Percentiles rank a stretch among this genome's conserved stretches.
Evolutionary conservation across 2,329 filamentous ascomycete species (phyloP).

Genomic region (Botrytis sinoallii): DNA sequence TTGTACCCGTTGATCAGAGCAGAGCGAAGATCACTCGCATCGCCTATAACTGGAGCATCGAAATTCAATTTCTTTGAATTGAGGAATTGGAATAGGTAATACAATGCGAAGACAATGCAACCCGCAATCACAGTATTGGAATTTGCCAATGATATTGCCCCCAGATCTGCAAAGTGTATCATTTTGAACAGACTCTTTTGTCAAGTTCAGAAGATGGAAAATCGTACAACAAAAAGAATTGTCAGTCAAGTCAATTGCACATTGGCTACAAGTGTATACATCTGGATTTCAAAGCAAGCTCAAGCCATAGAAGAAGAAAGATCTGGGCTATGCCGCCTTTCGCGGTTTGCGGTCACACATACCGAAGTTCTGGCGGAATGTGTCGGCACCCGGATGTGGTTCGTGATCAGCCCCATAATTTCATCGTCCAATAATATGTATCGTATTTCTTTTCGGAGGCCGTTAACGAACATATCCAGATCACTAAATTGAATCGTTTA

Average conservation of each 20-base stretch:
- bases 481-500: neutral
- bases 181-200: neutral
- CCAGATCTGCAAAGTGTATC: neutral
- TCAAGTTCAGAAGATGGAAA: neutral
- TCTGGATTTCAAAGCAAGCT: neutral
- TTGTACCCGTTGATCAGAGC: conserved; percentile 4
- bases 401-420: neutral
- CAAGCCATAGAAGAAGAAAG: neutral
- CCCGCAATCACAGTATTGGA: neutral
- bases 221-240: neutral
- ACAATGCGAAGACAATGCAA: neutral
- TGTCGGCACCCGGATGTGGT: neutral
- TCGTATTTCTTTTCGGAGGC: neutral
- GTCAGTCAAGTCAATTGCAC: neutral
- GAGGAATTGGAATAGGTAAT: neutral
- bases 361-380: neutral
- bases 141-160: neutral
- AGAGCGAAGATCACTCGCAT: conserved; percentile 6
- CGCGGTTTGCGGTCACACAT: neutral
- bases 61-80: neutral
- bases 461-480: neutral
- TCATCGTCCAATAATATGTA: neutral
- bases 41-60: conserved; percentile 1
- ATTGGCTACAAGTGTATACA: neutral
- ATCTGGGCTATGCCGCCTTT: neutral